Percentiles rank a stretch among this genome's conserved stretches.
phyloP scores from a whole-genome alignment of 176 grass and related monocot genomes.

The Areca catechu region DNA sequence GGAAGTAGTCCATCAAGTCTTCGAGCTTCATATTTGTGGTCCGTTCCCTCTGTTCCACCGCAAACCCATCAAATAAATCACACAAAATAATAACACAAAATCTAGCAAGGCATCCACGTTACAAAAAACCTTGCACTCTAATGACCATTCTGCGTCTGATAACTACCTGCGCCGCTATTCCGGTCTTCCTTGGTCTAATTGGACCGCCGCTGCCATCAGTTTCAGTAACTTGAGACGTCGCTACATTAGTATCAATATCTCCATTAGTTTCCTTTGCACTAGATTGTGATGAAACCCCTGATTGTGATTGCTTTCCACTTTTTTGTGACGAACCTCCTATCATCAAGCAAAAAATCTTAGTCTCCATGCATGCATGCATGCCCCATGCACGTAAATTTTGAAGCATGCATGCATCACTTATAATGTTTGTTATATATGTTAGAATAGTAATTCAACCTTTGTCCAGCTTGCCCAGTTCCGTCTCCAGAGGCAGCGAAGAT shows the following conservation, averaged over 20 bases:
- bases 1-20: slow-evolving; percentile 20
- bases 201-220: no score
- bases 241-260: no score
- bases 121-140: background rate
- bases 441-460: background rate
- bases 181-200: no score
- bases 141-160: no score
- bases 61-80: background rate
- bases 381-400: background rate
- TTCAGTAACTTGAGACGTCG: no score
- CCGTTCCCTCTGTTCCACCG: slow-evolving; percentile 13
- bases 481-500: no score
- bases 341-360: background rate
- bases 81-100: background rate
- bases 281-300: no score
- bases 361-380: background rate
- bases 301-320: no score
- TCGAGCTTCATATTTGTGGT: slow-evolving; percentile 14
- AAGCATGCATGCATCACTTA: background rate
- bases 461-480: background rate
- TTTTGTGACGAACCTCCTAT: no score
- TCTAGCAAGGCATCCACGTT: background rate
- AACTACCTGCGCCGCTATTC: no score
- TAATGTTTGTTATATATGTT: no score
- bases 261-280: no score